Conservation (phyloP, 495 filamentous ascomycete species). For the Hypoxylon intermedium region DNA sequence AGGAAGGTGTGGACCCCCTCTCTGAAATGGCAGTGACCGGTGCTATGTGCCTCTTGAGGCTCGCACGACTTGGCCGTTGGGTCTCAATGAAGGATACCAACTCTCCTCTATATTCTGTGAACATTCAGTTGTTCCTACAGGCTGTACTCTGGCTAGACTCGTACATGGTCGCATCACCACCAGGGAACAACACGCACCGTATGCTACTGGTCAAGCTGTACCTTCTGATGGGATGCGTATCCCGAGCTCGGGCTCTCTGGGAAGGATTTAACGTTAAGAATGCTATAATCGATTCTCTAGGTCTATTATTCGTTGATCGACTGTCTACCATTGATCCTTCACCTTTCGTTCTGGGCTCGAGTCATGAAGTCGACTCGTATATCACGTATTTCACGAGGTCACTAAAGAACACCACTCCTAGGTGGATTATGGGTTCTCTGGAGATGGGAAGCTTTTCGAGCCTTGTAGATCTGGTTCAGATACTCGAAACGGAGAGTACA, state of each 20-base stretch:
- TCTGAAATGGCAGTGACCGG: slow-evolving; percentile 54
- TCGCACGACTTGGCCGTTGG: slow-evolving; percentile 41
- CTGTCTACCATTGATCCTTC: slow-evolving; percentile 59
- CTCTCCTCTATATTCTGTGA: slow-evolving; percentile 40
- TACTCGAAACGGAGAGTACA: slow-evolving; percentile 44
- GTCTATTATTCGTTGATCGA: slow-evolving; percentile 56
- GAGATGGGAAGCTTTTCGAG: slow-evolving; percentile 54
- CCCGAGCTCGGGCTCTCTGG: slow-evolving; percentile 53
- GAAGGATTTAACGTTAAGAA: slow-evolving; percentile 56
- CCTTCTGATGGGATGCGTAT: slow-evolving; percentile 52
- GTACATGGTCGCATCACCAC: slow-evolving; percentile 42
- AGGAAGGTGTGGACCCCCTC: slow-evolving; percentile 49
- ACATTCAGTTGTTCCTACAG: slow-evolving; percentile 50
- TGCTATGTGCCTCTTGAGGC: slow-evolving; percentile 54
- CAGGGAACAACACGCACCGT: slow-evolving; percentile 48
- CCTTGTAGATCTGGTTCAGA: slow-evolving; percentile 49
- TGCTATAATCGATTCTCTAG: slow-evolving; percentile 57
- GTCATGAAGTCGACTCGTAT: slow-evolving; percentile 24
- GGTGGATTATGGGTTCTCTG: slow-evolving; percentile 53
- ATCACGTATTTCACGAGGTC: slow-evolving; percentile 48
- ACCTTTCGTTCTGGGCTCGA: slow-evolving; percentile 38
- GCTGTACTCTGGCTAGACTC: slow-evolving; percentile 56
- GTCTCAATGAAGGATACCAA: slow-evolving; percentile 9
- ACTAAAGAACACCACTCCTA: slow-evolving; percentile 46
- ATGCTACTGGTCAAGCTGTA: slow-evolving; percentile 57